Evolutionary conservation across 352 stramenopile species (phyloP).

Genomic region (Saprolegnia diclina): DNA sequence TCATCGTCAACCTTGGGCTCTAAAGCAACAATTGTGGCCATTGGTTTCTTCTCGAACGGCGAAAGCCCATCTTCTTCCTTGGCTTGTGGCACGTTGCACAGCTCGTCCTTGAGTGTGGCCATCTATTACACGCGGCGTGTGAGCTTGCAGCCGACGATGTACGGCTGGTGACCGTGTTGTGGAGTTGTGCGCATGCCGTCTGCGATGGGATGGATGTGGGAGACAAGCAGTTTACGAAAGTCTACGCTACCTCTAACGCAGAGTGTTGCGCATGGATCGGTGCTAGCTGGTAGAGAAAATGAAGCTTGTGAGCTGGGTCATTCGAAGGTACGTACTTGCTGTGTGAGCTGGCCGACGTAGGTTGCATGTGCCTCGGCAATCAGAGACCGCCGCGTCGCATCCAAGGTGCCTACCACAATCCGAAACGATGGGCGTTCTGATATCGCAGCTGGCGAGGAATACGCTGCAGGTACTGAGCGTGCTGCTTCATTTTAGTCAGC

Average conservation of each 20-base stretch:
- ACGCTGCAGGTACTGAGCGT: not conserved
- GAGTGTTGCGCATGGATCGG: not conserved
- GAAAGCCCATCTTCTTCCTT: not conserved
- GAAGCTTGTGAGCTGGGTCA: too few relatives aligned
- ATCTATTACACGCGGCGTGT: not conserved
- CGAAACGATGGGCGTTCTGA: not conserved
- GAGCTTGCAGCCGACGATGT: not conserved
- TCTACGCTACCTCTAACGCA: not conserved
- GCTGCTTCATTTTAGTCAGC: not conserved
- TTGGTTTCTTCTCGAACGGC: not conserved
- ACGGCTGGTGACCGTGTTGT: not conserved
- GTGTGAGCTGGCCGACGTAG: too few relatives aligned
- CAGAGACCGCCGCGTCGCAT: too few relatives aligned
- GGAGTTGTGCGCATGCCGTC: not conserved
- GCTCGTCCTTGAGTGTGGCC: too few relatives aligned
- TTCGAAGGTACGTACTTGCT: too few relatives aligned
- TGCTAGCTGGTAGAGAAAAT: too few relatives aligned
- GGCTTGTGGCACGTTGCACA: not conserved
- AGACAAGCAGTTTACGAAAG: not conserved
- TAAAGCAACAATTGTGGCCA: too few relatives aligned
- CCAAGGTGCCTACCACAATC: too few relatives aligned
- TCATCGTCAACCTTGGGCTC: too few relatives aligned
- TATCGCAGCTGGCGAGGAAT: not conserved
- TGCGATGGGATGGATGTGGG: not conserved
- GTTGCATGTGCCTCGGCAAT: too few relatives aligned